Conservation (phyloP, 1,284 basidiomycete species). For the Anthracocystis panici-leucophaei region DNA sequence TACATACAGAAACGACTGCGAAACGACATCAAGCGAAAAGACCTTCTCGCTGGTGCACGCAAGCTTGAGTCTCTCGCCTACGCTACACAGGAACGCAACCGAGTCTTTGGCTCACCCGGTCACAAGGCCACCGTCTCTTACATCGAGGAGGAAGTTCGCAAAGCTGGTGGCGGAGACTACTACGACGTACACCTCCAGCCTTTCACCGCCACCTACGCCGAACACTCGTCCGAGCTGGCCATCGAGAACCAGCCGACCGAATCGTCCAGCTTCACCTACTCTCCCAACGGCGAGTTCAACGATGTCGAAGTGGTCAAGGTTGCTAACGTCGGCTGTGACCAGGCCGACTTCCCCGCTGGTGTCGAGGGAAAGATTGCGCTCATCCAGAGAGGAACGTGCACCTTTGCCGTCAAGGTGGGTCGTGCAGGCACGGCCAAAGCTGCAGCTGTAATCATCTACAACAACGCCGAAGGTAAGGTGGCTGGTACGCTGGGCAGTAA, state of each 20-base stretch:
- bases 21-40: slow-evolving; percentile 34
- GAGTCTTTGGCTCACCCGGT: slow-evolving; percentile 39
- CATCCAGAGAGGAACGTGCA: slow-evolving; percentile 34
- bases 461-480: slow-evolving; percentile 31
- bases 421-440: slow-evolving; percentile 36
- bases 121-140: slow-evolving; percentile 42
- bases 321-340: slow-evolving; percentile 35
- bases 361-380: slow-evolving; percentile 40
- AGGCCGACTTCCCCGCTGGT: slow-evolving; percentile 27
- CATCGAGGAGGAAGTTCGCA: slow-evolving; percentile 25
- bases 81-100: slow-evolving; percentile 29
- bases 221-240: slow-evolving; percentile 26
- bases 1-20: slow-evolving; percentile 29
- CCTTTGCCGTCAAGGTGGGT: slow-evolving; percentile 30
- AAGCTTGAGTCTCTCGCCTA: slow-evolving; percentile 32
- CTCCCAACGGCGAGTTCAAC: slow-evolving; percentile 35
- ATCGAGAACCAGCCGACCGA: slow-evolving; percentile 29
- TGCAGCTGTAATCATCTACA: slow-evolving; percentile 34
- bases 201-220: slow-evolving; percentile 41
- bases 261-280: slow-evolving; percentile 31
- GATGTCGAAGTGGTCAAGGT: slow-evolving; percentile 25
- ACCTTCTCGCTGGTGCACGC: slow-evolving; percentile 19
- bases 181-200: slow-evolving; percentile 42
- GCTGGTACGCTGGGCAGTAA: slow-evolving; percentile 31
- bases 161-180: slow-evolving; percentile 19